A percentile compares a stretch with the other conserved stretches of the same genome.
These are phyloP conservation scores for Trypanosoma melophagium DNA, from an alignment of 208 protist species.

Conservation along the genomic window DNA sequence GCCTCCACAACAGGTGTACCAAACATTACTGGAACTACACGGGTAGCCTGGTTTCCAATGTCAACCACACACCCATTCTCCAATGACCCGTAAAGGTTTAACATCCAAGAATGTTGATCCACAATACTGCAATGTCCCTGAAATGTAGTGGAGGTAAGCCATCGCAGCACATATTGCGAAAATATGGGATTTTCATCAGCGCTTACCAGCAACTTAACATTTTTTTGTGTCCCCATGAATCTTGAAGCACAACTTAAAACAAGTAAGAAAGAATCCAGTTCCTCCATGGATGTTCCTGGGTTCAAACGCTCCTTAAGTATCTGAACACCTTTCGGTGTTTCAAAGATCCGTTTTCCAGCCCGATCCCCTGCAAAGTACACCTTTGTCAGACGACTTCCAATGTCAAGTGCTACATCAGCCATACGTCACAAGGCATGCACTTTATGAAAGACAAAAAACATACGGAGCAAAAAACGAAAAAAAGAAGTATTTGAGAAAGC, in stretches of 20 bases:
- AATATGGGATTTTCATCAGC: conserved; percentile 22
- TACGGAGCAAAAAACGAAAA: background rate
- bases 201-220: conserved; percentile 20
- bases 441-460: background rate
- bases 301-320: conserved; percentile 18
- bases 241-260: background rate
- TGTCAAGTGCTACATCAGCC: conserved; percentile 16
- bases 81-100: conserved; percentile 7
- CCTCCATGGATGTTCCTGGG: background rate
- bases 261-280: conserved; percentile 22
- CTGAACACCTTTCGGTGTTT: conserved; percentile 11
- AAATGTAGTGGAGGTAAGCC: conserved; percentile 11
- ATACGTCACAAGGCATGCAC: background rate
- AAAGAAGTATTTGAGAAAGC: background rate
- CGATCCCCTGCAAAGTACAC: conserved; percentile 6
- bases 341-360: conserved; percentile 5
- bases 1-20: conserved; percentile 24
- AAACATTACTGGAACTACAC: conserved; percentile 29
- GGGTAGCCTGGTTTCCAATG: conserved; percentile 32
- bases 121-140: background rate
- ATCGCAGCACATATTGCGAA: conserved; percentile 20
- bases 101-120: conserved; percentile 17
- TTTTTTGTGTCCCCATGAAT: conserved; percentile 4
- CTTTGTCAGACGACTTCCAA: conserved; percentile 24
- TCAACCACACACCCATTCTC: conserved; percentile 35